Evolutionary conservation across 2,329 filamentous ascomycete genomes (phyloP).

Genomic region (Bipolaris cookei): DNA sequence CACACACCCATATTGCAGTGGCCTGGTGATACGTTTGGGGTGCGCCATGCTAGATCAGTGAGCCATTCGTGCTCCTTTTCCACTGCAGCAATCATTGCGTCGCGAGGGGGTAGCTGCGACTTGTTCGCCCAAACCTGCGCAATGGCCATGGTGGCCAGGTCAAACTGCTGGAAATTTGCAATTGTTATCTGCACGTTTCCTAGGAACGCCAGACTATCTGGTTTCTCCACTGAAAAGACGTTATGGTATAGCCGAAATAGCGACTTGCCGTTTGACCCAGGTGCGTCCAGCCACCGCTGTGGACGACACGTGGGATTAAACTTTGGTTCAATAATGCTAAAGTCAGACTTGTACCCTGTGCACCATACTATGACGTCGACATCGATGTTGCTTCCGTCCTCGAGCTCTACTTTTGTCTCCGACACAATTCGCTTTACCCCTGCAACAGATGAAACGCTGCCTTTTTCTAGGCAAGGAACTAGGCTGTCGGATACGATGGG

Average conservation of each 20-base stretch:
- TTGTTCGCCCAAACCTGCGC: conserved; percentile 55
- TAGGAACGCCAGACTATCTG: conserved; percentile 54
- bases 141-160: conserved; percentile 56
- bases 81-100: conserved; percentile 40
- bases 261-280: conserved; percentile 35
- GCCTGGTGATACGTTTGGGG: conserved; percentile 38
- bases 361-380: conserved; percentile 47
- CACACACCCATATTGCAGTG: conserved; percentile 36
- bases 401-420: conserved; percentile 32
- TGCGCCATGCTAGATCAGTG: conserved; percentile 43
- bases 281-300: conserved; percentile 20
- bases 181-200: conserved; percentile 49
- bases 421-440: conserved; percentile 22
- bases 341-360: conserved; percentile 45
- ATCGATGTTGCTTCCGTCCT: conserved; percentile 38
- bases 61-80: conserved; percentile 30
- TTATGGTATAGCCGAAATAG: conserved; percentile 54
- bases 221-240: conserved; percentile 54
- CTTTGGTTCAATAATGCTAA: conserved; percentile 32
- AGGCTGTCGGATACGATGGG: conserved; percentile 30
- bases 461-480: conserved; percentile 23
- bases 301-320: conserved; percentile 28
- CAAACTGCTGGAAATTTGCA: conserved; percentile 38
- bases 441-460: conserved; percentile 24
- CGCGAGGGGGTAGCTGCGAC: conserved; percentile 45